Base-by-base conservation (phyloP, 345 rosid genomes). In the Aquilaria sinensis region DNA sequence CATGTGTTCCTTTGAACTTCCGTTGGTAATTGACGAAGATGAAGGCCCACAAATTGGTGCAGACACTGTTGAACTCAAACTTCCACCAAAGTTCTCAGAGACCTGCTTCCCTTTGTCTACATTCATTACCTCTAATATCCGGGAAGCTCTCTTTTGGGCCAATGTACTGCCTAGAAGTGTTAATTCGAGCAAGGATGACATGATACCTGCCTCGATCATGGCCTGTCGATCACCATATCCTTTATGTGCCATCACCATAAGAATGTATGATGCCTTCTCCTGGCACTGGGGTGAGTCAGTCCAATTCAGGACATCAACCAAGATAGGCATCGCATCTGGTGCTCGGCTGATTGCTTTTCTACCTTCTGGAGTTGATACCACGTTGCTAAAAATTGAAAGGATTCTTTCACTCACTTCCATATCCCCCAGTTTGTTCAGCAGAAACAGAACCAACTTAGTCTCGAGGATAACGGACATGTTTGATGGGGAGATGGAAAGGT, bases 181-280 rank as follows among this genome's bases (percentile, higher is more conserved):
- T 72, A 94, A 72, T 53, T 94, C 99, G 0, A 94, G 97, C 78
- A 90, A 79, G 0, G 96, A 70, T 0, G 95, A 90, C 33, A 77
- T 85, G 47, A 94, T 68, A 45, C 99, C 99, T 0, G 95, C 99
- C 43, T 94, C 97, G 0, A 90, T 80, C 99, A 94, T 94, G 61
- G 88, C 84, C 62, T 88, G 96, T 72, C 97, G 69, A 67, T 90
- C 92, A 43, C 89, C 82, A 34, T 94, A 88, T 0, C 89, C 78
- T 58, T 94, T 94, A 69, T 90, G 96, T 37, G 96, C 96, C 99
- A 90, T 88, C 41, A 90, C 83, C 99, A 94, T 90, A 54, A 94
- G 69, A 9, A 90, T 70, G 61, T 94, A 94, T 0, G 90, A 81
- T 5, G 86, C 89, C 62, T 94, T 94, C 71, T 94, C 99, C 73